Base-by-base conservation (phyloP, 2,329 filamentous ascomycete species). In the Fusarium sp. region DNA sequence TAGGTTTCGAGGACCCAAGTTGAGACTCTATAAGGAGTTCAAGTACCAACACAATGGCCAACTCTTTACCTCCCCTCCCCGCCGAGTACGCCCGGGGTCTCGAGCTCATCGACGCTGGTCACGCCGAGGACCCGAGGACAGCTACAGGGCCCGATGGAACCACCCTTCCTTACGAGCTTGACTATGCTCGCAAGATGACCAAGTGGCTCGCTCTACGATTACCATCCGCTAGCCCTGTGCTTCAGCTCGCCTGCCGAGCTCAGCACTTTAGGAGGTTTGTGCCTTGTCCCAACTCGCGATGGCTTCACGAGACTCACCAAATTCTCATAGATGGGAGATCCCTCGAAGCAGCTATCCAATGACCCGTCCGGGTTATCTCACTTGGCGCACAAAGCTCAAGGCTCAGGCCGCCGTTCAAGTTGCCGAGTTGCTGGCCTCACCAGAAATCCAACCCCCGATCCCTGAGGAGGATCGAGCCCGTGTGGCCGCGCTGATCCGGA, bases 111-210 rank as follows among this genome's bases (percentile, higher is more conserved):
- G 94, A 97, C 84, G 88, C 89, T 64, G 94, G 92, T 50, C 84
- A 85, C 71, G 78, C 80, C 45, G 62, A 81, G 48, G 83, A 85
- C 66, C 79, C 82, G 13, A 83, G 81, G 41, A 78, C 71, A 45
- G 73, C 86, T 68, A 82, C 86, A 60, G 85, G 84, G 18, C 81
- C 85, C 31, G 79, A 85, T 66, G 83, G 86, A 64, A 83, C 81
- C 69, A 77, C 81, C 7, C 78, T 91, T 2, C 93, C 94, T 1
- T 95, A 94, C 83, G 95, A 97, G 83, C 90, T 96, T 2, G 91
- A 95, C 84, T 97, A 97, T 81, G 94, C 94, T 8, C 87, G 88
- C 60, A 91, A 94, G 82, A 95, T 95, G 92, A 94, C 92, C 60
- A 84, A 85, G 35, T 97, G 93, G 87, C 91, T 97, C 35, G 80